These are phyloP conservation scores for Beta lomatogona DNA, from an alignment of 179 eudicot species.

Conservation along the genomic window DNA sequence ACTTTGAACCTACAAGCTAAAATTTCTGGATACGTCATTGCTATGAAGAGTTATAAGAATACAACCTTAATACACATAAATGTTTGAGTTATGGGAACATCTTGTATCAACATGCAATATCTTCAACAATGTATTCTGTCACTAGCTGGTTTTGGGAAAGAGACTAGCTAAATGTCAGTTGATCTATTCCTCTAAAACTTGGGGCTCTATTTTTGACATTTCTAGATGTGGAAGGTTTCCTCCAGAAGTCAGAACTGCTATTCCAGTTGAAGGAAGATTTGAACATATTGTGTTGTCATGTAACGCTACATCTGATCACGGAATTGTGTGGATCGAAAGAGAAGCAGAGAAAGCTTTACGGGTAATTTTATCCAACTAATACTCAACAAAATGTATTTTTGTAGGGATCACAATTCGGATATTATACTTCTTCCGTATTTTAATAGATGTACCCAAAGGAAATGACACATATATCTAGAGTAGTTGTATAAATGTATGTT, in stretches of 20 bases:
- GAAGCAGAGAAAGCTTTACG: conserved; percentile 77
- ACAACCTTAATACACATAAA: too few relatives aligned
- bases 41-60: too few relatives aligned
- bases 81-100: too few relatives aligned
- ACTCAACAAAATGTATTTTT: neutral
- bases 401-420: neutral
- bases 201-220: conserved; percentile 20
- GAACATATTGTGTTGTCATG: conserved; percentile 90
- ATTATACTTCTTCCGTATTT: neutral
- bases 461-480: too few relatives aligned
- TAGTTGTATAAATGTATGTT: too few relatives aligned
- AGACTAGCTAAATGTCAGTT: conserved; percentile 15
- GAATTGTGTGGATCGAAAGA: conserved; percentile 76
- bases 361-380: conserved; percentile 41
- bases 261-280: conserved; percentile 91
- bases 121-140: neutral
- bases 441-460: too few relatives aligned
- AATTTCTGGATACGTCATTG: too few relatives aligned
- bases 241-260: conserved; percentile 92
- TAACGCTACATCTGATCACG: conserved; percentile 88
- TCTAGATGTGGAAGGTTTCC: conserved; percentile 87
- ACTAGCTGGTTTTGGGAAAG: neutral
- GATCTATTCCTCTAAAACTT: conserved; percentile 9
- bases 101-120: neutral
- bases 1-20: too few relatives aligned